These are phyloP conservation scores for Pythium pectinolyticum DNA, from an alignment of 352 stramenopile genomes.

Conservation along the genomic window DNA sequence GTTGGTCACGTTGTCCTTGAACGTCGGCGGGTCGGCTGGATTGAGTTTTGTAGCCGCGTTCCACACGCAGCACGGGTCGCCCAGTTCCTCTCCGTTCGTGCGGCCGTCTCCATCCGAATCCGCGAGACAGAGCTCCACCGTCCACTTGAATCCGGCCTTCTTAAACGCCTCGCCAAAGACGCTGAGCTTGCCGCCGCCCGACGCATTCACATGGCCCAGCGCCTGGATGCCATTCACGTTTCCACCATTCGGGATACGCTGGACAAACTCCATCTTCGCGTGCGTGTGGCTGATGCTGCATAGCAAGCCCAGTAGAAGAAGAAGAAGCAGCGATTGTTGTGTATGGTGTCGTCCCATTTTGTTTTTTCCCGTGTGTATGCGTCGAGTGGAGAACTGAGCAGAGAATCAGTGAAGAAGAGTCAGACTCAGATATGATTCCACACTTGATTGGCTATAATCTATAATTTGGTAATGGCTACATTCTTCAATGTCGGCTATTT, in stretches of 20 bases:
- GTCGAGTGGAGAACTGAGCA: too few species aligned
- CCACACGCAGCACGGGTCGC: slow-evolving; percentile 53
- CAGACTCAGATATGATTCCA: too few species aligned
- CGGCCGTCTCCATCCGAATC: slow-evolving; percentile 32
- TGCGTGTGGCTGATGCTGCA: not conserved
- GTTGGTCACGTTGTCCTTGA: slow-evolving; percentile 18
- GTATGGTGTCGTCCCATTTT: too few species aligned
- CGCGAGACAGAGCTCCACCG: slow-evolving; percentile 30
- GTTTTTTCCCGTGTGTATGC: too few species aligned
- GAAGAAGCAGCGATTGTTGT: too few species aligned
- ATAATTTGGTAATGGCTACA: not conserved
- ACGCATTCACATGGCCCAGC: slow-evolving; percentile 31
- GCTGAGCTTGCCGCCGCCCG: slow-evolving; percentile 29
- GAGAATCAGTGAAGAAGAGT: too few species aligned
- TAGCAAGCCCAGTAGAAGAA: slow-evolving; percentile 5
- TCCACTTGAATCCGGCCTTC: slow-evolving; percentile 25
- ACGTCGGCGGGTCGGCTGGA: slow-evolving; percentile 9
- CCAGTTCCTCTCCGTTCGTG: slow-evolving; percentile 66
- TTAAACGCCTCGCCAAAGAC: slow-evolving; percentile 33
- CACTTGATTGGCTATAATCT: not conserved
- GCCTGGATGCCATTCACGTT: slow-evolving; percentile 26
- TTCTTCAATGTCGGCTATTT: not conserved
- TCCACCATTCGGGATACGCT: too few species aligned
- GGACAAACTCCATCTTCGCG: slow-evolving; percentile 3
- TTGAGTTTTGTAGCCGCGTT: not conserved